These are phyloP conservation scores for Leccinum fallax DNA, from an alignment of 1,284 basidiomycete genomes.

Conservation along the genomic window DNA sequence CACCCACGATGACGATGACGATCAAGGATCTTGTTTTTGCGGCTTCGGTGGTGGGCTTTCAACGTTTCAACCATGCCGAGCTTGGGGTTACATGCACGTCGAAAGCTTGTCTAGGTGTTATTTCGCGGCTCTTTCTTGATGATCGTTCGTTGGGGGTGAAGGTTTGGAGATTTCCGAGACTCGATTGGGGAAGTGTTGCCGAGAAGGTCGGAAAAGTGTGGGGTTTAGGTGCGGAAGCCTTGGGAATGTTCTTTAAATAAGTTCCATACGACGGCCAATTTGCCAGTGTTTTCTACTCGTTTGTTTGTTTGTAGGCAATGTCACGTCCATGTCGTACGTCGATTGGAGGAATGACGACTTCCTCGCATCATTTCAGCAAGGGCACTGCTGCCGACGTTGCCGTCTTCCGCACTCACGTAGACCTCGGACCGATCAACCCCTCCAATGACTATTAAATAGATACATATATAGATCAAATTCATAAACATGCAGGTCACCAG, in stretches of 20 bases:
- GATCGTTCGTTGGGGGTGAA: constrained; percentile 7
- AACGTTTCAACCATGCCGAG: too few species aligned
- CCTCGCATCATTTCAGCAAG: too few species aligned
- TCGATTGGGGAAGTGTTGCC: constrained; percentile 40
- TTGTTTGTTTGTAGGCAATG: not conserved
- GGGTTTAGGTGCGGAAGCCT: constrained; percentile 40
- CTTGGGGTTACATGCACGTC: too few species aligned
- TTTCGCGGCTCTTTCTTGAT: not conserved
- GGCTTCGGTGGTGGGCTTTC: not conserved
- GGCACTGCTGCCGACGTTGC: too few species aligned
- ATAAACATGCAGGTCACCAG: too few species aligned
- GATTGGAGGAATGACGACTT: too few species aligned
- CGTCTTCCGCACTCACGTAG: too few species aligned
- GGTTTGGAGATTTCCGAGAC: constrained; percentile 26
- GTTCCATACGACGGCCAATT: not conserved
- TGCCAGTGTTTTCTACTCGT: not conserved
- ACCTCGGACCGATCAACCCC: too few species aligned
- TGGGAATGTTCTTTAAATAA: not conserved
- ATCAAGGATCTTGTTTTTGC: not conserved
- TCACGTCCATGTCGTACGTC: not conserved
- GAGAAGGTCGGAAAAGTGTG: constrained; percentile 42
- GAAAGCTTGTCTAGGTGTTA: too few species aligned
- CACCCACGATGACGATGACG: too few species aligned
- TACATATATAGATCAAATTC: too few species aligned
- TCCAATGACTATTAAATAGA: too few species aligned